A percentile compares a stretch with the other conserved stretches of the same genome.
Evolutionary conservation across 495 filamentous ascomycete genomes (phyloP).

Genomic region (Lasiosphaeria miniovina): DNA sequence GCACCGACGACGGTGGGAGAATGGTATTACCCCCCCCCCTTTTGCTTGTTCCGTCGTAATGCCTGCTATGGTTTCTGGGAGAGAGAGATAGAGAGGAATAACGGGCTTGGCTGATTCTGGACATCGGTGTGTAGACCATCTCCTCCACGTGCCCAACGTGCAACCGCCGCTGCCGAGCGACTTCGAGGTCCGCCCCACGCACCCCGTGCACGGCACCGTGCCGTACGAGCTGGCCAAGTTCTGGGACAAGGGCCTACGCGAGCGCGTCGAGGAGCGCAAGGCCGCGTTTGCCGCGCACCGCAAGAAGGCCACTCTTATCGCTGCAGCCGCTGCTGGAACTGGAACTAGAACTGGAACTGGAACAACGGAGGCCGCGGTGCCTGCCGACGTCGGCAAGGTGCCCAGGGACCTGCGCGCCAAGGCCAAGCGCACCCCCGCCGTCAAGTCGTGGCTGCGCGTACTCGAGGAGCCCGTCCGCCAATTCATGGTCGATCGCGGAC

Average conservation of each 20-base stretch:
- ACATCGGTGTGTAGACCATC: slow-evolving; percentile 57
- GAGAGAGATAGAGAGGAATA: neutral
- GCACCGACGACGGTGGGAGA: slow-evolving; percentile 88
- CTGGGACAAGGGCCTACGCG: slow-evolving; percentile 71
- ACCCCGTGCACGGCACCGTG: slow-evolving; percentile 65
- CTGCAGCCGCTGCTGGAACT: neutral
- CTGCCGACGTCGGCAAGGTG: slow-evolving; percentile 45
- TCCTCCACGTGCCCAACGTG: slow-evolving; percentile 82
- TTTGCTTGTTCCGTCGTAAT: neutral
- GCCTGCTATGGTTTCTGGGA: neutral
- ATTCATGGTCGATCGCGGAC: slow-evolving; percentile 41
- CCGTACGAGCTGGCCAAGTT: slow-evolving; percentile 87
- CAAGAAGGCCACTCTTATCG: slow-evolving; percentile 19
- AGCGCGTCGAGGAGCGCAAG: slow-evolving; percentile 42
- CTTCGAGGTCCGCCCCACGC: slow-evolving; percentile 75
- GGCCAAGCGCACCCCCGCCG: slow-evolving; percentile 47
- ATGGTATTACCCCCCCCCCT: slow-evolving; percentile 56
- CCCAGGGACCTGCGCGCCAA: slow-evolving; percentile 56
- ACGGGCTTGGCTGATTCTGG: too few relatives aligned
- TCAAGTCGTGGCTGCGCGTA: slow-evolving; percentile 44
- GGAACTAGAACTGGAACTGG: neutral
- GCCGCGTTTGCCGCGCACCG: slow-evolving; percentile 26
- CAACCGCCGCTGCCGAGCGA: slow-evolving; percentile 77
- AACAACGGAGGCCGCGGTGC: neutral
- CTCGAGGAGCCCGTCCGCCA: slow-evolving; percentile 48